Conservation (phyloP, 169 alveolate genomes). For the Eimeria falciformis region DNA sequence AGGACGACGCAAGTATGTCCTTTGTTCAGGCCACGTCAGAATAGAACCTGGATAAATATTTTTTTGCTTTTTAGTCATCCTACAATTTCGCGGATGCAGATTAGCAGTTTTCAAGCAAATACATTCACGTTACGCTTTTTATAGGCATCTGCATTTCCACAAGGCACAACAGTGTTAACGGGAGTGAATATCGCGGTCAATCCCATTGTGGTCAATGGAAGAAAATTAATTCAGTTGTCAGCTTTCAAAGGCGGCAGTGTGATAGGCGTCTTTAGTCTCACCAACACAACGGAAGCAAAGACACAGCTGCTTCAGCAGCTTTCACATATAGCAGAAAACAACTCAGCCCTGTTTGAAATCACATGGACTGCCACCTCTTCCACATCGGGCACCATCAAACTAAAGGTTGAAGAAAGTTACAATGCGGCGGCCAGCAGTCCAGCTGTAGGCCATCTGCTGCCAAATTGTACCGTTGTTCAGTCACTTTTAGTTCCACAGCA, state of each 20-base stretch:
- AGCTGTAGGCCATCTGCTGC: neutral
- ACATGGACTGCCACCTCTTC: constrained; percentile 58
- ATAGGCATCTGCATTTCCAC: constrained; percentile 44
- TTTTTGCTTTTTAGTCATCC: too few species aligned
- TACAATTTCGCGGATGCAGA: too few species aligned
- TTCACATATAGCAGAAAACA: constrained; percentile 33
- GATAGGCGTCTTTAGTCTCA: constrained; percentile 49
- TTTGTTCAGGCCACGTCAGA: too few species aligned
- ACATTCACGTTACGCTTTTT: neutral
- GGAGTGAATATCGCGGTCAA: constrained; percentile 42
- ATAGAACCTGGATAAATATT: too few species aligned
- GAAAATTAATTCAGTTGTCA: constrained; percentile 37
- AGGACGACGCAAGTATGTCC: too few species aligned
- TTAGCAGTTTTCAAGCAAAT: too few species aligned
- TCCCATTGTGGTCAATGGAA: constrained; percentile 18
- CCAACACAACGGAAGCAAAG: constrained; percentile 56
- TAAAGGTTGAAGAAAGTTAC: constrained; percentile 43
- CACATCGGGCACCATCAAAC: constrained; percentile 31
- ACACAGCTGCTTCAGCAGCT: constrained; percentile 34
- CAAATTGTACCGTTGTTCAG: too few species aligned
- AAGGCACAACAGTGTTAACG: constrained; percentile 56
- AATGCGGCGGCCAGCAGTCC: constrained; percentile 70
- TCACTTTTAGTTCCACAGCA: too few species aligned
- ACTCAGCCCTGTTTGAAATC: constrained; percentile 47
- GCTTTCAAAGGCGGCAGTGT: constrained; percentile 51